Conservation (phyloP, 2,329 filamentous ascomycete species). For the Pyrenophora tritici-repentis region DNA sequence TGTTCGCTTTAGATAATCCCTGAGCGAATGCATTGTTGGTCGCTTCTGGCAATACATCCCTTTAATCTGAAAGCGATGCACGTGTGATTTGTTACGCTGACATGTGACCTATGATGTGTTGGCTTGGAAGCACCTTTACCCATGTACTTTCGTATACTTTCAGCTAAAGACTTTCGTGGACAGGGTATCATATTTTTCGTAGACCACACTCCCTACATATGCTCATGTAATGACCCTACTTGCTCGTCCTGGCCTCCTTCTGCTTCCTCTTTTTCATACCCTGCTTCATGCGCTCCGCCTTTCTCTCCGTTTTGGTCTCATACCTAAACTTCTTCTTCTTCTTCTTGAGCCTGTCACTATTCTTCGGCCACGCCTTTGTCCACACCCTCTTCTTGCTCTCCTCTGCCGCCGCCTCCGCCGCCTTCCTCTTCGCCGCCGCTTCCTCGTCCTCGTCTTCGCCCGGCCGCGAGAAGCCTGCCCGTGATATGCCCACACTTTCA, state of each 20-base stretch:
- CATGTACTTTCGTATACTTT: neutral
- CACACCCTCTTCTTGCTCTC: constrained; percentile 58
- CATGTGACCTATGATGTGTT: too few relatives aligned
- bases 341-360: constrained; percentile 62
- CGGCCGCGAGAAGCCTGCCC: constrained; percentile 70
- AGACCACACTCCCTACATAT: neutral
- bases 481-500: constrained; percentile 81
- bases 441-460: constrained; percentile 29
- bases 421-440: constrained; percentile 21
- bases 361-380: constrained; percentile 60
- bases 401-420: constrained; percentile 45
- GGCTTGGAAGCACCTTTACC: too few relatives aligned
- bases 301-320: constrained; percentile 83
- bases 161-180: neutral
- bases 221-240: neutral
- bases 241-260: constrained; percentile 59
- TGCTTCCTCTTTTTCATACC: constrained; percentile 72
- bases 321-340: constrained; percentile 94
- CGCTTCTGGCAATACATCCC: constrained; percentile 13
- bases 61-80: neutral
- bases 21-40: constrained; percentile 39
- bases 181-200: constrained; percentile 4
- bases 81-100: neutral
- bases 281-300: constrained; percentile 64
- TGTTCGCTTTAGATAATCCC: constrained; percentile 41